Evolutionary conservation across 192 early-diverging fungal genomes (phyloP).

Genomic region (Borealophlyctis nickersoniae): DNA sequence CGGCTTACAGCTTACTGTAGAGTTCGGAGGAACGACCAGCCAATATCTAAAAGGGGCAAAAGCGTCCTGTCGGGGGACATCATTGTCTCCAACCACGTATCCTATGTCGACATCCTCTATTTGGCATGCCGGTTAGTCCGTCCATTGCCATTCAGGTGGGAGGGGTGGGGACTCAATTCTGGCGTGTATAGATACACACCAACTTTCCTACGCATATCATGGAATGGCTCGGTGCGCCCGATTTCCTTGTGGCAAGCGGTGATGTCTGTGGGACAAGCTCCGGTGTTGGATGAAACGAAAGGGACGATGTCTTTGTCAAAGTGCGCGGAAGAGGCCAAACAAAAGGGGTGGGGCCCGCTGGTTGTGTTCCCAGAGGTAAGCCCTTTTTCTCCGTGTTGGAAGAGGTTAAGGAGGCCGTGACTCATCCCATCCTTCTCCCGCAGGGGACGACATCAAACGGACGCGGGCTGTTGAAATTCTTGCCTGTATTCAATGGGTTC

Average conservation of each 20-base stretch:
- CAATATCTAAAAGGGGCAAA: not conserved
- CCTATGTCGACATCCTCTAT: slow-evolving; percentile 81
- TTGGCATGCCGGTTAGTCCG: slow-evolving; percentile 55
- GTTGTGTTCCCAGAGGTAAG: slow-evolving; percentile 68
- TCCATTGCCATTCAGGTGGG: slow-evolving; percentile 7
- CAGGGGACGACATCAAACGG: slow-evolving; percentile 83
- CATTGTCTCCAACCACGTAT: slow-evolving; percentile 76
- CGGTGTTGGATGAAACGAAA: slow-evolving; percentile 5
- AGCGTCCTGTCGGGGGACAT: slow-evolving; percentile 23
- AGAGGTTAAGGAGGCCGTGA: no score
- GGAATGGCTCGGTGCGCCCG: slow-evolving; percentile 45
- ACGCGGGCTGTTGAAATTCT: slow-evolving; percentile 74
- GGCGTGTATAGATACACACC: slow-evolving; percentile 62
- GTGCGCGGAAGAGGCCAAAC: slow-evolving; percentile 6
- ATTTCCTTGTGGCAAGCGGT: slow-evolving; percentile 61
- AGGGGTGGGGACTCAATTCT: no score
- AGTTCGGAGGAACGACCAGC: not conserved
- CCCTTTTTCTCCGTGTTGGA: slow-evolving; percentile 43
- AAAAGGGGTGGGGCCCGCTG: slow-evolving; percentile 50
- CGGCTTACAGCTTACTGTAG: no score
- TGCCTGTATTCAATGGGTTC: slow-evolving; percentile 65
- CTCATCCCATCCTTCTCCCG: no score
- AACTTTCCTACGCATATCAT: slow-evolving; percentile 55
- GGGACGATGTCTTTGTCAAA: not conserved
- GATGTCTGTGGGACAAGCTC: slow-evolving; percentile 38